Percentiles rank a stretch among this genome's conserved stretches.
Evolutionary conservation across 768 basidiomycete species (phyloP).

Genomic region (Suillus paluster): DNA sequence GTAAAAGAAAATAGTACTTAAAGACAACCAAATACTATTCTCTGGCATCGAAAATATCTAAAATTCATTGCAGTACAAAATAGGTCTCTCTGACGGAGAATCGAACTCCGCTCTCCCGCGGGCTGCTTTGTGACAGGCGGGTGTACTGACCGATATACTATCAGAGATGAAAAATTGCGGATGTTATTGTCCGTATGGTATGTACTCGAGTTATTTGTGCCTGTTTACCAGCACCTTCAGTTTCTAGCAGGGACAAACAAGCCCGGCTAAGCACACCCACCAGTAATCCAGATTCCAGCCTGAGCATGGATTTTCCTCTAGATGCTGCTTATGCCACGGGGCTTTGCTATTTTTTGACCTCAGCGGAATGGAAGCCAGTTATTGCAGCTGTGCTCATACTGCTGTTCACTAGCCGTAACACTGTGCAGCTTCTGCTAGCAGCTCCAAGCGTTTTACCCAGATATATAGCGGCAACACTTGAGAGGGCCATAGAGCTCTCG

Average conservation of each 20-base stretch:
- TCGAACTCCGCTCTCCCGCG: conserved; percentile 6
- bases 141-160: conserved; percentile 9
- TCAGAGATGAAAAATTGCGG: neutral
- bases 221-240: conserved; percentile 1
- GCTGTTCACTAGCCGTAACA: neutral
- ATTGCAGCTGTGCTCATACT: neutral
- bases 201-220: conserved; percentile 1
- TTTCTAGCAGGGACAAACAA: conserved; percentile 6
- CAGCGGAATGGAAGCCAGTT: neutral
- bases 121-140: conserved; percentile 3
- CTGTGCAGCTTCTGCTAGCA: neutral
- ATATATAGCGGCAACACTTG: neutral
- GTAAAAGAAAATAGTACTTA: too few species aligned
- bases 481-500: neutral
- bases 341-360: neutral
- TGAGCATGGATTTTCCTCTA: neutral
- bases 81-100: conserved; percentile 2
- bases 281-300: neutral
- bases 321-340: neutral
- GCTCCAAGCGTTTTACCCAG: neutral
- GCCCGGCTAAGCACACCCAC: too few species aligned
- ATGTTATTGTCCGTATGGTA: neutral
- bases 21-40: too few species aligned
- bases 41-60: too few species aligned
- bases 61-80: neutral